Conservation (phyloP, 2,329 filamentous ascomycete species). For the Ophioceras dolichostomum region DNA sequence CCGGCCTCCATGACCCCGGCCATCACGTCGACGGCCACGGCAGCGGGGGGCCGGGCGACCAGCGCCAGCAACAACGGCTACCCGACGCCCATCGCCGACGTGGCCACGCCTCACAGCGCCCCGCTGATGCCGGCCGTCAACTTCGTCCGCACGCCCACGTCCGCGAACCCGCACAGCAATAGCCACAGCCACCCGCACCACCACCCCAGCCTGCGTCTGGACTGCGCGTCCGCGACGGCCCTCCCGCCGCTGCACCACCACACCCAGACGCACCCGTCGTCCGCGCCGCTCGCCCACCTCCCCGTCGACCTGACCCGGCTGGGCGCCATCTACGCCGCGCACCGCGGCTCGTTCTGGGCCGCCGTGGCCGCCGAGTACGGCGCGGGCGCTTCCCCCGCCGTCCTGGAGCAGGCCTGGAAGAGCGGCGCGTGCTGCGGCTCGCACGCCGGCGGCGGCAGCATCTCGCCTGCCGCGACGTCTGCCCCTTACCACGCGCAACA, state of each 20-base stretch:
- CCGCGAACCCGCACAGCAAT: constrained; percentile 24
- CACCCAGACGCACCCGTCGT: constrained; percentile 9
- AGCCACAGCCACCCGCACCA: constrained; percentile 26
- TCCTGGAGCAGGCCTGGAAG: constrained; percentile 62
- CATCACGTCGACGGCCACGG: constrained; percentile 13
- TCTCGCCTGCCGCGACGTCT: too few species aligned
- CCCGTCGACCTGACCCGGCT: constrained; percentile 55
- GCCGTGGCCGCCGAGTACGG: constrained; percentile 63
- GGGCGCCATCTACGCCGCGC: constrained; percentile 55
- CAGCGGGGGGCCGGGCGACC: too few species aligned
- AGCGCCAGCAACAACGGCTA: constrained; percentile 25
- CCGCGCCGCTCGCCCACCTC: constrained; percentile 19
- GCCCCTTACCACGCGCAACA: constrained; percentile 4
- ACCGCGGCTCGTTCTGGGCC: constrained; percentile 62
- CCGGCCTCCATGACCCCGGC: constrained; percentile 39
- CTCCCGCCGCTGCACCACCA: constrained; percentile 24
- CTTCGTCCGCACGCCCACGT: constrained; percentile 19
- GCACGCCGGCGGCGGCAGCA: constrained; percentile 4
- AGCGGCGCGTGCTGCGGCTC: constrained; percentile 27
- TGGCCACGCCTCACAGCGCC: constrained; percentile 29
- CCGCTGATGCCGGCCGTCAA: constrained; percentile 29
- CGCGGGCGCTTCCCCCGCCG: constrained; percentile 43
- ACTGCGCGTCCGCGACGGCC: constrained; percentile 44
- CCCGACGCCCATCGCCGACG: constrained; percentile 26
- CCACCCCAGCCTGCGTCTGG: constrained; percentile 37